phyloP scores from a whole-genome alignment of 257 asterid species.

The Salvia splendens region DNA sequence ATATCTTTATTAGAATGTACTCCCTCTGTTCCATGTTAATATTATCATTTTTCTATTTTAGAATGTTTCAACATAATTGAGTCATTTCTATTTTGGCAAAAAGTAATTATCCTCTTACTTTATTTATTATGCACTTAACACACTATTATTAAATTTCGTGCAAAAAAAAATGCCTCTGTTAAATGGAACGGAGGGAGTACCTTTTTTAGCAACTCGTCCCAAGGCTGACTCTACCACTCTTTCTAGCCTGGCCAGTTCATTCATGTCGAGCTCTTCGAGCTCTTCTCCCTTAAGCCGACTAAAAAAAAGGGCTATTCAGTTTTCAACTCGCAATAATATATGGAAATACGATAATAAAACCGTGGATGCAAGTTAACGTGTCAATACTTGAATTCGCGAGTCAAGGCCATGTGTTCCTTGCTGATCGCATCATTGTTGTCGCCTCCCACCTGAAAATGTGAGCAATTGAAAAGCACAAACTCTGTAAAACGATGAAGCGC shows the following conservation, averaged over 20 bases:
- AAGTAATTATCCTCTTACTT: no score
- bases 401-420: constrained; percentile 48
- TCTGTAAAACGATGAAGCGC: no score
- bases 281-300: constrained; percentile 81
- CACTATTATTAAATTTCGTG: no score
- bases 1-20: no score
- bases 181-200: constrained; percentile 19
- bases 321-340: neutral
- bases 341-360: neutral
- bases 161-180: no score
- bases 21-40: no score
- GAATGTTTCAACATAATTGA: no score
- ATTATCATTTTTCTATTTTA: no score
- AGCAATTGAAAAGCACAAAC: neutral
- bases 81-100: no score
- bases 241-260: constrained; percentile 69
- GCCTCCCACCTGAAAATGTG: constrained; percentile 38
- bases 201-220: constrained; percentile 59
- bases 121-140: no score
- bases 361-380: neutral
- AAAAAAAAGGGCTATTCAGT: neutral
- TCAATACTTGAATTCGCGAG: constrained; percentile 59
- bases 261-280: constrained; percentile 61
- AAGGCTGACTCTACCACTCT: constrained; percentile 56
- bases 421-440: constrained; percentile 39